Base-by-base conservation (phyloP, 1,284 basidiomycete genomes). In the Baeospora myosura region DNA sequence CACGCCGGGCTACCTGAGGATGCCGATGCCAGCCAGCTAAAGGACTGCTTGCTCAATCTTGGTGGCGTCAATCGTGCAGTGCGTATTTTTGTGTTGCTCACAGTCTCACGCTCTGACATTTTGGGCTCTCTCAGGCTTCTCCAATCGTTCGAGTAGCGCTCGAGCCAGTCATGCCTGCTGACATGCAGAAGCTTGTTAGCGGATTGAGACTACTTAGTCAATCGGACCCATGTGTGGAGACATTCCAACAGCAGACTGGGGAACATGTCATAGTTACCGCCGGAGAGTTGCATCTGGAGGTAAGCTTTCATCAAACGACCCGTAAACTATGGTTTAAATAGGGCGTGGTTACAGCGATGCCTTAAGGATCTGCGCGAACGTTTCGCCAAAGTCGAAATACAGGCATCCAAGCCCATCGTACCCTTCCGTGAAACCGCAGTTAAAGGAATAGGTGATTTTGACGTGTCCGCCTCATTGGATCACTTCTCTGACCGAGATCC, bases 241-340 rank as follows among this genome's bases (percentile, higher is more conserved):
- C 89, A 0, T 88, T 97, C 58, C 90, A 98, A 48, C 95, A 98
- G 62, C 82, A 92, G 54, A 97, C 93, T 0, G 96, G 96, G 30
- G 96, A 99, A 63, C 89, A 97, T 61, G 96, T 98, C 42, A 97
- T 99, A 51, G 65, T 98, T 47, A 90, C 91, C 5, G 96, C 96
- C 0, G 96, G 96, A 42, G 96, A 98, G 60, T 66, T 99, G 43
- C 96, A 98, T 62, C 69, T 98, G 17, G 95, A 98, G 77, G 91
- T 90, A 45, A 20, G 59, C 48, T 16, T 3, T 20, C 18, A 14
- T 34, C 33, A 11, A 3, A 34, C n/a, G n/a, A 3, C 34, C 25
- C 38, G 20, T 33, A 35, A 25, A 16, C 17, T 14, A 11, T 23
- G 20, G 4, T 5, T 14, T 10, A 23, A 14, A 25, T 23, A 6